These are phyloP conservation scores for Ogataea allantospora DNA, from an alignment of 805 yeast genomes.

Conservation along the genomic window DNA sequence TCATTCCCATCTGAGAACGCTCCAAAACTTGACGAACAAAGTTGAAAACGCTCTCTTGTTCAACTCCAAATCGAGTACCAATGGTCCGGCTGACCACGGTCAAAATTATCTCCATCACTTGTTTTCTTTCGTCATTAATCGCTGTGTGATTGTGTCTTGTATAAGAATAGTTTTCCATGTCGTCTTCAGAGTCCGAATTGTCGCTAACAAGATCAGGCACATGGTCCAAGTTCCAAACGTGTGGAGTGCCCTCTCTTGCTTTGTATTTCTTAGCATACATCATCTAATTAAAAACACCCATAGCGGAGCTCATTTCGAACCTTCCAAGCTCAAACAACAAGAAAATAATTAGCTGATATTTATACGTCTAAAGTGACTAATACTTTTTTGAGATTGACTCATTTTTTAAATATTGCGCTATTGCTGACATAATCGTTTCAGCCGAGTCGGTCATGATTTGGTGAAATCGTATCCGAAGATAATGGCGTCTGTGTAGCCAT, in stretches of 20 bases:
- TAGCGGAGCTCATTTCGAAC: slow-evolving; percentile 6
- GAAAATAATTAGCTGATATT: neutral
- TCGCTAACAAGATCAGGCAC: slow-evolving; percentile 15
- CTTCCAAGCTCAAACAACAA: slow-evolving; percentile 3
- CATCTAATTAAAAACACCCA: slow-evolving; percentile 5
- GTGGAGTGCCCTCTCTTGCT: slow-evolving; percentile 4
- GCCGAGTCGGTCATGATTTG: neutral
- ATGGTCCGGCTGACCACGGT: slow-evolving; percentile 5
- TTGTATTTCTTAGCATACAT: slow-evolving; percentile 2
- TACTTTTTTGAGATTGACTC: slow-evolving; percentile 8
- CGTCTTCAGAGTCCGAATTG: slow-evolving; percentile 12
- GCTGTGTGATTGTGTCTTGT: slow-evolving; percentile 5
- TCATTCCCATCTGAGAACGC: slow-evolving; percentile 5
- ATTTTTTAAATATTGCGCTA: neutral
- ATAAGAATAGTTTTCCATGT: slow-evolving; percentile 4
- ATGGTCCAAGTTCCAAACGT: no score
- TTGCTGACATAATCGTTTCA: slow-evolving; percentile 1
- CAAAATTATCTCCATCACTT: slow-evolving; percentile 6
- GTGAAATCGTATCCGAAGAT: slow-evolving; percentile 63
- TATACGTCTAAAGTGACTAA: slow-evolving; percentile 9
- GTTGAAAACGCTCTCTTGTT: slow-evolving; percentile 1
- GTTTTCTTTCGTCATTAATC: slow-evolving; percentile 3
- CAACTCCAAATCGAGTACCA: neutral
- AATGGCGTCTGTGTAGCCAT: slow-evolving; percentile 68
- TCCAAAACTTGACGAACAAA: slow-evolving; percentile 7